Conservation (phyloP, 169 alveolate species). For the Cryptosporidium muris region DNA sequence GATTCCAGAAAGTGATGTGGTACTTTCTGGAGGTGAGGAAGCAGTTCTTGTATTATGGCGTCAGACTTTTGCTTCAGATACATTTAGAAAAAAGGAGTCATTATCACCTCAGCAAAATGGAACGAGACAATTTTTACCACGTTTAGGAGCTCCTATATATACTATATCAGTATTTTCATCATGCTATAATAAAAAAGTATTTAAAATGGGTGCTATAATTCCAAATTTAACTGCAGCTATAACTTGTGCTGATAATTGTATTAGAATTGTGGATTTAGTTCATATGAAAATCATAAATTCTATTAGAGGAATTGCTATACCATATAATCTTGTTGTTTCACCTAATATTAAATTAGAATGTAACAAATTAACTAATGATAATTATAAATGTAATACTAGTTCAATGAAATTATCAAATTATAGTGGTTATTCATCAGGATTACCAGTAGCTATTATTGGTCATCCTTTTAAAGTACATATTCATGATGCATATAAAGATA, state of each 20-base stretch:
- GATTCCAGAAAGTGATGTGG: slow-evolving; percentile 52
- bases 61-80: slow-evolving; percentile 30
- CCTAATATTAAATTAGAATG: not conserved
- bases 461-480: slow-evolving; percentile 53
- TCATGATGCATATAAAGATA: slow-evolving; percentile 41
- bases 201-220: not conserved
- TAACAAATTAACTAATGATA: not conserved
- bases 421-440: not conserved
- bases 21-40: slow-evolving; percentile 70
- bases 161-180: slow-evolving; percentile 9
- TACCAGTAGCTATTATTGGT: slow-evolving; percentile 23
- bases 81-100: slow-evolving; percentile 1
- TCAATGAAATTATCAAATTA: not conserved
- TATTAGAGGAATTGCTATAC: slow-evolving; percentile 46
- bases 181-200: not conserved
- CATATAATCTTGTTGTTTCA: not conserved
- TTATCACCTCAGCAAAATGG: slow-evolving; percentile 17
- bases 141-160: slow-evolving; percentile 68
- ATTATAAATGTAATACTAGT: not conserved
- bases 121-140: slow-evolving; percentile 57
- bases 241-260: slow-evolving; percentile 57
- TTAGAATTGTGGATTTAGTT: slow-evolving; percentile 33
- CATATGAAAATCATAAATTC: slow-evolving; percentile 30
- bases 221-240: slow-evolving; percentile 26
- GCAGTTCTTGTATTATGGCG: slow-evolving; percentile 62